A percentile compares a stretch with the other conserved stretches of the same genome.
These are phyloP conservation scores for Cryptosporidium sp. DNA, from an alignment of 169 alveolate genomes.

Conservation along the genomic window DNA sequence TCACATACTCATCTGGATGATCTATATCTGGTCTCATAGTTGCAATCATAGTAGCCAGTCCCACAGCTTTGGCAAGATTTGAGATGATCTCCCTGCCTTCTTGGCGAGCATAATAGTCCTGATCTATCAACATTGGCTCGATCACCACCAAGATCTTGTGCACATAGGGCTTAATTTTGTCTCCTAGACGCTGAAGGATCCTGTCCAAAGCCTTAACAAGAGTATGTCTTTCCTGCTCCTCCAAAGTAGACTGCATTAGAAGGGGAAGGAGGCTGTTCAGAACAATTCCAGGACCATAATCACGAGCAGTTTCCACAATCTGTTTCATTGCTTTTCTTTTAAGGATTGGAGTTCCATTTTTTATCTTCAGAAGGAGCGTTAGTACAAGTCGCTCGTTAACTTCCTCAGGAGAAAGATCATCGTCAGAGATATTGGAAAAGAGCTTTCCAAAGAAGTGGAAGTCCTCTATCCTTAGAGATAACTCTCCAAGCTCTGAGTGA, in stretches of 20 bases:
- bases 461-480: conserved; percentile 93
- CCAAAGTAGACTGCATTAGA: conserved; percentile 97
- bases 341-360: conserved; percentile 98
- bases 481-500: conserved; percentile 81
- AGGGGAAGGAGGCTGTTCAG: conserved; percentile 97
- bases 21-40: conserved; percentile 99
- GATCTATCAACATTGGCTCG: conserved; percentile 98
- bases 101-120: conserved; percentile 99
- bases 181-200: conserved; percentile 95
- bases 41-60: conserved; percentile 99
- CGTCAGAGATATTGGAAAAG: conserved; percentile 92
- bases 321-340: conserved; percentile 95
- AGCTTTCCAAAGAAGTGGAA: conserved; percentile 89
- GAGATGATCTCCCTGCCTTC: conserved; percentile 99
- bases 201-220: conserved; percentile 95
- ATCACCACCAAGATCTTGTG: conserved; percentile 98
- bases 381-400: conserved; percentile 95
- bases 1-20: conserved; percentile 99
- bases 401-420: conserved; percentile 93
- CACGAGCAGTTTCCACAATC: conserved; percentile 96
- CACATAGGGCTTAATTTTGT: conserved; percentile 97
- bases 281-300: conserved; percentile 97
- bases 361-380: conserved; percentile 94
- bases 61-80: conserved; percentile 97
- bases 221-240: conserved; percentile 98